Evolutionary conservation across 1,284 basidiomycete species (phyloP).

Genomic region (Mycena sp.): DNA sequence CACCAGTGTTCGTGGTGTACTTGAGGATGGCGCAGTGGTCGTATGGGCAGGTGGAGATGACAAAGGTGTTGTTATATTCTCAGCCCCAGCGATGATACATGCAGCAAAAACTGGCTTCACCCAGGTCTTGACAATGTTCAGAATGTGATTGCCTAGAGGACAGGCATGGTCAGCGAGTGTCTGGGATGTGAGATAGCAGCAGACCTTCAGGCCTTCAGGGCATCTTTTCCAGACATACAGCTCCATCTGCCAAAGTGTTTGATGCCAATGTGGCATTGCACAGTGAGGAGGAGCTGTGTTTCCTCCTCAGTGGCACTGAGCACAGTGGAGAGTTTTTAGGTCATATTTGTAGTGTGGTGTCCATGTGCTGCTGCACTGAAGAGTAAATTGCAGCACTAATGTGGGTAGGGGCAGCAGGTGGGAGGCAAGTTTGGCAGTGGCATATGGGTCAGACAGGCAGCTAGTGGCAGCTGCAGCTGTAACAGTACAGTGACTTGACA

Average conservation of each 20-base stretch:
- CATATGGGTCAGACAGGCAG: too few relatives aligned
- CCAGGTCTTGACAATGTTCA: slow-evolving; percentile 99
- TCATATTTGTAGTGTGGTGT: slow-evolving; percentile 28
- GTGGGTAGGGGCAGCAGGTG: too few relatives aligned
- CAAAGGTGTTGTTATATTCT: slow-evolving; percentile 98
- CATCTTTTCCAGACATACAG: slow-evolving; percentile 98
- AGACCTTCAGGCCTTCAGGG: slow-evolving; percentile 87
- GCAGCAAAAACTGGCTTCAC: slow-evolving; percentile 98
- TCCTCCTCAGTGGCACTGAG: slow-evolving; percentile 97
- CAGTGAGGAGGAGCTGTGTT: slow-evolving; percentile 93
- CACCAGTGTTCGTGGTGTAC: slow-evolving; percentile 93
- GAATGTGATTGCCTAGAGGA: slow-evolving; percentile 87
- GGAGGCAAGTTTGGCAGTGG: too few relatives aligned
- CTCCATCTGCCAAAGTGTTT: slow-evolving; percentile 99
- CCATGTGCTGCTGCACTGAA: too few relatives aligned
- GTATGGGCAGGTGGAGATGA: slow-evolving; percentile 98
- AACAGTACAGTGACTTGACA: too few relatives aligned
- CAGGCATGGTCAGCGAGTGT: slow-evolving; percentile 15
- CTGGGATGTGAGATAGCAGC: background rate
- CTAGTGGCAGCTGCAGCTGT: too few relatives aligned
- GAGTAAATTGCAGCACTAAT: too few relatives aligned
- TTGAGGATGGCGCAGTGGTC: slow-evolving; percentile 98
- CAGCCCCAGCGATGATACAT: slow-evolving; percentile 93
- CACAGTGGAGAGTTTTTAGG: slow-evolving; percentile 93
- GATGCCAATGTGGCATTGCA: slow-evolving; percentile 95